These are phyloP conservation scores for Ceratocystis variospora DNA, from an alignment of 2,329 filamentous ascomycete species.

Conservation along the genomic window DNA sequence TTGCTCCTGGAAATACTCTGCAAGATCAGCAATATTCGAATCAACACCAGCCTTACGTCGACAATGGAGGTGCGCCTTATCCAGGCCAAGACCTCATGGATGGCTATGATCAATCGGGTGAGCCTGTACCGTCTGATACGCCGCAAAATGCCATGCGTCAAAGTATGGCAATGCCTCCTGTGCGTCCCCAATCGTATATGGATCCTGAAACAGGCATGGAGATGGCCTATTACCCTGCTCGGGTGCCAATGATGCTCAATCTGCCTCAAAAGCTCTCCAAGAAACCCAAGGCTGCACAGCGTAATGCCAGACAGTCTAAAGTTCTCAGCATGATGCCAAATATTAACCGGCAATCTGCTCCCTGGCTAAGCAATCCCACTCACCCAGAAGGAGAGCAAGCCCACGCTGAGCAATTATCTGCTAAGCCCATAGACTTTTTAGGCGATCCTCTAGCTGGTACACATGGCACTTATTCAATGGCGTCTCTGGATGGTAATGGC, in stretches of 20 bases:
- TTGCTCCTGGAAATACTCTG: background rate
- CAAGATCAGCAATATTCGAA: background rate
- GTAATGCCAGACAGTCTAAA: constrained; percentile 60
- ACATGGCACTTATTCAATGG: background rate
- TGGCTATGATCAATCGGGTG: background rate
- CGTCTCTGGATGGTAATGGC: constrained; percentile 4
- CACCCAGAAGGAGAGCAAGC: constrained; percentile 1
- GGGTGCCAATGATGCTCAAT: constrained; percentile 86
- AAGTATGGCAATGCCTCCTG: constrained; percentile 19
- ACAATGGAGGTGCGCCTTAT: background rate
- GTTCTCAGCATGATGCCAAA: constrained; percentile 47
- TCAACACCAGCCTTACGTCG: background rate
- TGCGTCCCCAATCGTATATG: constrained; percentile 43
- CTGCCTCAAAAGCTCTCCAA: constrained; percentile 77
- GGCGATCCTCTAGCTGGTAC: constrained; percentile 11
- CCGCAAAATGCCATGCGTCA: constrained; percentile 4
- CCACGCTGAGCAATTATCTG: constrained; percentile 2
- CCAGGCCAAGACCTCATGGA: background rate
- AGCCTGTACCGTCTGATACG: background rate
- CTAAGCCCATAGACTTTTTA: constrained; percentile 17
- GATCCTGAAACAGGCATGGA: constrained; percentile 54
- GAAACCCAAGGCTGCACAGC: constrained; percentile 47
- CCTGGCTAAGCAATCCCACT: constrained; percentile 28
- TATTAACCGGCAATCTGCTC: constrained; percentile 19
- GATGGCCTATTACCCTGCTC: constrained; percentile 93